Evolutionary conservation across 495 filamentous ascomycete species (phyloP).

Genomic region (Bacidia rubella): DNA sequence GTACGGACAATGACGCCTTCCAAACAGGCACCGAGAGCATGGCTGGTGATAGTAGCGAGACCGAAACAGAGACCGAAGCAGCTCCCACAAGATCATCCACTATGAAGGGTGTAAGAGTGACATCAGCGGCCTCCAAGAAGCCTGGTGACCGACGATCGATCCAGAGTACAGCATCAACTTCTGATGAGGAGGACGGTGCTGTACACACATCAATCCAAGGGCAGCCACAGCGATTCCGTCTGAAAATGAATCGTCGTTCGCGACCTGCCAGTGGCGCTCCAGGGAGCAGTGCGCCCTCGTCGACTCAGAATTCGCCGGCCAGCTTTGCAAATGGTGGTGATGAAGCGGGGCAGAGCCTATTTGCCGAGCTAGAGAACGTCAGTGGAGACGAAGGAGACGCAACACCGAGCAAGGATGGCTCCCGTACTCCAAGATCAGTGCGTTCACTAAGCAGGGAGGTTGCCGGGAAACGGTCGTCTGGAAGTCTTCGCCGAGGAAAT

Average conservation of each 20-base stretch:
- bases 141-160: conserved; percentile 51
- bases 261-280: conserved; percentile 53
- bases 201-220: conserved; percentile 48
- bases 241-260: conserved; percentile 55
- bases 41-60: conserved; percentile 65
- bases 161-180: conserved; percentile 81
- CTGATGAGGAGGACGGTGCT: conserved; percentile 54
- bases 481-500: conserved; percentile 18
- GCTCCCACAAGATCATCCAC: conserved; percentile 29
- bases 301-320: conserved; percentile 41
- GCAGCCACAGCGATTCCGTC: conserved; percentile 52
- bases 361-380: conserved; percentile 75
- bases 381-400: conserved; percentile 42
- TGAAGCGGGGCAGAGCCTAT: conserved; percentile 62
- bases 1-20: conserved; percentile 83
- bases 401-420: conserved; percentile 32
- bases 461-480: conserved; percentile 18
- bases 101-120: conserved; percentile 22
- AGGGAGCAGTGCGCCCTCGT: conserved; percentile 37
- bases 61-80: conserved; percentile 77
- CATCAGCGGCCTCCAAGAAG: conserved; percentile 32
- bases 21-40: conserved; percentile 78
- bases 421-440: conserved; percentile 23
- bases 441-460: conserved; percentile 19
- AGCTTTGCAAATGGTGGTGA: conserved; percentile 43